Conservation (phyloP, 2,329 filamentous ascomycete species). For the Hypoxylon sp. region DNA sequence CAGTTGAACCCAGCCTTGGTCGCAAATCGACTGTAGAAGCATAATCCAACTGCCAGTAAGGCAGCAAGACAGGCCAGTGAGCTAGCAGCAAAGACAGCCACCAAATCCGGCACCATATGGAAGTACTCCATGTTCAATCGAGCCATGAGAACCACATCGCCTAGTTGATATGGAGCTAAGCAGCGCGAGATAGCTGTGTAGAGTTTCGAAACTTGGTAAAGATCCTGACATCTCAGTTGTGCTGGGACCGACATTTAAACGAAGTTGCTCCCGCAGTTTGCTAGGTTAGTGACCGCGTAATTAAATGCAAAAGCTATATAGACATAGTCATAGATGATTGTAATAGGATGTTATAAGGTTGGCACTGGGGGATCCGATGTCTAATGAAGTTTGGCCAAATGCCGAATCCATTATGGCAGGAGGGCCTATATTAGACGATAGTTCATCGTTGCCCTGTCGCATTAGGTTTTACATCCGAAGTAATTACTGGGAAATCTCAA, state of each 20-base stretch:
- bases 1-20: constrained; percentile 22
- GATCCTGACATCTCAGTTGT: background rate
- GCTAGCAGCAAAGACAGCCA: background rate
- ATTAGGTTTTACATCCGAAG: background rate
- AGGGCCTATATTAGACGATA: background rate
- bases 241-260: too few species aligned
- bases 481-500: background rate
- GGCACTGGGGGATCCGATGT: background rate
- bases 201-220: background rate
- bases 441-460: background rate
- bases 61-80: constrained; percentile 15
- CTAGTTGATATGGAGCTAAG: background rate
- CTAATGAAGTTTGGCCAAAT: background rate
- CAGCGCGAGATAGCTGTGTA: background rate
- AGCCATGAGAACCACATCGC: constrained; percentile 6
- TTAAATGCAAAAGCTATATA: background rate
- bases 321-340: background rate
- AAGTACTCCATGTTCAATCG: background rate
- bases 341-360: background rate
- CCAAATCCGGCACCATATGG: constrained; percentile 23
- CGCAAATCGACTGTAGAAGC: constrained; percentile 11
- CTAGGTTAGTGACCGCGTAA: background rate
- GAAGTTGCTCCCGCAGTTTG: background rate
- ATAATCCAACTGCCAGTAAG: constrained; percentile 8
- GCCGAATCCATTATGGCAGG: background rate